Base-by-base conservation (phyloP, 1,284 basidiomycete genomes). In the Filobasidium uniguttulatum region DNA sequence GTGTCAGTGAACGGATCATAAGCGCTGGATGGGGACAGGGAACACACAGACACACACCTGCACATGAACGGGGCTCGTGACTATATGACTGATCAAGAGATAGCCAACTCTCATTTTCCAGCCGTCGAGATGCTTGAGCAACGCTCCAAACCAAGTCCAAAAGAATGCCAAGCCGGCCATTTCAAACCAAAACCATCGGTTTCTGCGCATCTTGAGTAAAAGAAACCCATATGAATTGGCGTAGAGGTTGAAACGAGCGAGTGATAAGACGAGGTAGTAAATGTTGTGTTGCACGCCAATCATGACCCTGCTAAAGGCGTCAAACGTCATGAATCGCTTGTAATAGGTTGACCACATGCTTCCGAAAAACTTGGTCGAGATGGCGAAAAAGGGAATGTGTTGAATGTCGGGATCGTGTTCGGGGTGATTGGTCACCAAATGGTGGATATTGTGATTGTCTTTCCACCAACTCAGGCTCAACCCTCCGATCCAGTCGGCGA, bases 401-500 rank as follows among this genome's bases (percentile, higher is more conserved):
- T 93, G 76, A 49, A 78, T 77, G 54, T 78, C 91, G 1, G 88
- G 87, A 65, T 78, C 91, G 79, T 99, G 94, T 53, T 93, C 85
- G 3, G 90, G 90, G 62, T 97, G 90, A 62, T 98, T 98, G 29
- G 93, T 87, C 50, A 97, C 88, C 46, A 97, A 76, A 71, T 98
- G 93, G 72, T 98, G 93, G 45, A 94, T 80, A 61, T 98, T 96
- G 68, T 98, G 93, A 64, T 94, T 97, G 85, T 94, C 80, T 52
- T 90, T 88, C 93, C 93, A 99, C 94, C 93, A 99, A 34, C 88
- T 85, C 31, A 94, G 77, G 64, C 88, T 93, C 48, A 99, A 72
- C 1, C 93, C 93, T 19, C 93, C 91, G 47, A 93, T 73, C 61
- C 84, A 88, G 67, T 90, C 78, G 1, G 66, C 65, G 7, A 69